Conservation (phyloP, 1,139 yeast genomes). For the Nakaseomyces glabratus region DNA sequence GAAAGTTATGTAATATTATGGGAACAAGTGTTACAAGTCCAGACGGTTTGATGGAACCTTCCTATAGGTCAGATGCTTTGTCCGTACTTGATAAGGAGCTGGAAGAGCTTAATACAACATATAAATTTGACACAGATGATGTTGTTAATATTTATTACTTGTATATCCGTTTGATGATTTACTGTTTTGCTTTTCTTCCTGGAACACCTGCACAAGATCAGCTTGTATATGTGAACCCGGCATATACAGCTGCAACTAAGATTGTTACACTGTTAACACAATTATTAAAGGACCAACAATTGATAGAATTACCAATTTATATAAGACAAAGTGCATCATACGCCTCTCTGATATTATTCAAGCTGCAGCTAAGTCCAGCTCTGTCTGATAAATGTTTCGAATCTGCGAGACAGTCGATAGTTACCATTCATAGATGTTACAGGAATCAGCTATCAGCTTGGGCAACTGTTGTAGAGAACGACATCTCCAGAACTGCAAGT, state of each 20-base stretch:
- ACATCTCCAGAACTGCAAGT: conserved; percentile 83
- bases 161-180: conserved; percentile 71
- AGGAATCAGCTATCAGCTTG: conserved; percentile 86
- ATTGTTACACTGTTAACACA: conserved; percentile 71
- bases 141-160: conserved; percentile 73
- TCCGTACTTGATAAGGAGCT: conserved; percentile 70
- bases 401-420: conserved; percentile 86
- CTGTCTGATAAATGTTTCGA: conserved; percentile 71
- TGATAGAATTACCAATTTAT: conserved; percentile 80
- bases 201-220: conserved; percentile 87
- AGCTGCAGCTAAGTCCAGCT: conserved; percentile 72
- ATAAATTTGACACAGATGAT: conserved; percentile 40
- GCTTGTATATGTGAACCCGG: conserved; percentile 66
- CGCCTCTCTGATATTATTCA: conserved; percentile 71
- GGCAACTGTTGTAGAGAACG: conserved; percentile 78
- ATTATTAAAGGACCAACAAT: conserved; percentile 54
- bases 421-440: conserved; percentile 79
- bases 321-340: conserved; percentile 78
- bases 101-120: conserved; percentile 48
- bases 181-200: conserved; percentile 85
- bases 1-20: conserved; percentile 75
- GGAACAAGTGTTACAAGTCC: conserved; percentile 83
- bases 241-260: conserved; percentile 73
- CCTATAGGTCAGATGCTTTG: conserved; percentile 71
- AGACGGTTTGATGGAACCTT: conserved; percentile 82